Conservation (phyloP, 352 stramenopile species). For the Globisporangium lucens region DNA sequence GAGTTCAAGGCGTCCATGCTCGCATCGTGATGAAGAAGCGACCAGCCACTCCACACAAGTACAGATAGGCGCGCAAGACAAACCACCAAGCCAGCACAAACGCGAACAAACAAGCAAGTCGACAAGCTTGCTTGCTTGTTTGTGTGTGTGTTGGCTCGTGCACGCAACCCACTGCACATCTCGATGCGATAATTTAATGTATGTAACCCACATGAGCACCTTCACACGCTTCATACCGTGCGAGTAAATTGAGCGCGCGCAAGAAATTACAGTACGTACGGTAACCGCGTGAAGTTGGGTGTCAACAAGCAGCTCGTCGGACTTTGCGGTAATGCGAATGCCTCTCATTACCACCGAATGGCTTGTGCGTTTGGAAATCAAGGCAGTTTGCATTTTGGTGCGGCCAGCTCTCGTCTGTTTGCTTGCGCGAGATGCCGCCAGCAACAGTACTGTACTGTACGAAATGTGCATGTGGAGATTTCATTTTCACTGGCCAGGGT, state of each 20-base stretch:
- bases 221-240: neutral
- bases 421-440: neutral
- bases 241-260: neutral
- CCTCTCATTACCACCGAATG: neutral
- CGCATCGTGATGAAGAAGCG: neutral
- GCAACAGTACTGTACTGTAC: too few relatives aligned
- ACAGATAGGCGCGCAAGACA: neutral
- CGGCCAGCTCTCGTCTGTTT: too few relatives aligned
- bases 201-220: neutral
- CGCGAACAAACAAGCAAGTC: neutral
- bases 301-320: neutral
- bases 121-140: neutral
- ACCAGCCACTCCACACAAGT: neutral
- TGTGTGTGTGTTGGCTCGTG: neutral
- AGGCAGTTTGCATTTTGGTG: too few relatives aligned
- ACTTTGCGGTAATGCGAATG: too few relatives aligned
- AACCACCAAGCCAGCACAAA: neutral
- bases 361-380: too few relatives aligned
- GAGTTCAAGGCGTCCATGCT: constrained; percentile 60
- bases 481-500: too few relatives aligned
- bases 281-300: neutral
- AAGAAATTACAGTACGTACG: neutral
- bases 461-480: too few relatives aligned
- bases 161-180: neutral
- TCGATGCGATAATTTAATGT: neutral